phyloP scores from a whole-genome alignment of 306 rosid species.

The Malus orientalis region DNA sequence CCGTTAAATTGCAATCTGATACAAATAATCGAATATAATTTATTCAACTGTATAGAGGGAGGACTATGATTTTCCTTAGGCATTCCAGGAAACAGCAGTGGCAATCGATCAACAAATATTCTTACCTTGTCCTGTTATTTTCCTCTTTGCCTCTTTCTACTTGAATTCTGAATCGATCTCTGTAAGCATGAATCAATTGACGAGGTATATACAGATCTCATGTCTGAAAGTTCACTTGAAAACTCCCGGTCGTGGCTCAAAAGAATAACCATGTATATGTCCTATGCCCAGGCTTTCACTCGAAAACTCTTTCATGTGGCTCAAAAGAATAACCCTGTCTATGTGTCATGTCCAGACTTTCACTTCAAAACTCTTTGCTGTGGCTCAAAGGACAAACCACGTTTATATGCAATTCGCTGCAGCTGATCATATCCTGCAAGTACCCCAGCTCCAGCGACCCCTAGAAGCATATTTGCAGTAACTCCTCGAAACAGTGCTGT shows the following conservation, averaged over 20 bases:
- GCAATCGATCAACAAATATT: neutral
- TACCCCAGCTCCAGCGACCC: constrained; percentile 95
- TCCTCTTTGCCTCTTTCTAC: neutral
- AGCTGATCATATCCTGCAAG: constrained; percentile 87
- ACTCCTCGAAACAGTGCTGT: constrained; percentile 74
- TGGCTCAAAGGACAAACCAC: constrained; percentile 23
- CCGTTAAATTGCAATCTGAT: neutral
- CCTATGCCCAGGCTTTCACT: constrained; percentile 16
- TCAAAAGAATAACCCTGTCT: neutral
- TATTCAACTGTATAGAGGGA: constrained; percentile 2
- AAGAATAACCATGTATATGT: constrained; percentile 21
- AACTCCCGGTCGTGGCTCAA: constrained; percentile 32
- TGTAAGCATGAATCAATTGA: neutral
- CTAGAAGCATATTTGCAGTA: constrained; percentile 86
- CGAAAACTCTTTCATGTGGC: neutral
- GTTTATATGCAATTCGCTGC: constrained; percentile 47
- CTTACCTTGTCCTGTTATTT: neutral
- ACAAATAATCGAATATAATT: neutral
- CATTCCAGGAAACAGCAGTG: constrained; percentile 2
- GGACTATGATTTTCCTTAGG: neutral
- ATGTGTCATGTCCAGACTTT: constrained; percentile 1
- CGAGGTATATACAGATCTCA: neutral
- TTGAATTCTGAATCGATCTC: neutral
- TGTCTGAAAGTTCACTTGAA: constrained; percentile 30
- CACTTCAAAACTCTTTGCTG: constrained; percentile 41